phyloP scores from a whole-genome alignment of 352 stramenopile species.

The Blastocystis sp. region DNA sequence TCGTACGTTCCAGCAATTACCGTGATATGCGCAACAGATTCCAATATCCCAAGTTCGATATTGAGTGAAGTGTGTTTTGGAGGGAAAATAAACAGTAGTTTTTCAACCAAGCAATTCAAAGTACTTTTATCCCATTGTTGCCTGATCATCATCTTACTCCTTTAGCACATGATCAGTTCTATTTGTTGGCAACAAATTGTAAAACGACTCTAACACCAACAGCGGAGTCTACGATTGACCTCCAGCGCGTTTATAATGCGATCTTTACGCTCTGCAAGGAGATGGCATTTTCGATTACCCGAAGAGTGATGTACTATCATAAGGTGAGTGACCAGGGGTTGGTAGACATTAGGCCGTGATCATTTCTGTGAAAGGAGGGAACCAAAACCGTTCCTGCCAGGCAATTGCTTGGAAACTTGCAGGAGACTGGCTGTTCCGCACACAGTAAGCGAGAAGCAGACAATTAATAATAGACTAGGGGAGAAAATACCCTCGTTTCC shows the following conservation, averaged over 20 bases:
- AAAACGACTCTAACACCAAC: not conserved
- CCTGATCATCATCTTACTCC: not conserved
- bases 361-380: not conserved
- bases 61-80: not conserved
- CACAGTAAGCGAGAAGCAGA: not conserved
- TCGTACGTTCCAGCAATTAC: not conserved
- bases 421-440: not conserved
- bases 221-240: not conserved
- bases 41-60: not conserved
- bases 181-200: not conserved
- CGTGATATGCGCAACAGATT: constrained; percentile 15
- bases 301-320: not conserved
- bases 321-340: not conserved
- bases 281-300: not conserved
- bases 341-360: not conserved
- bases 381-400: not conserved
- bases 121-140: not conserved
- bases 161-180: not conserved
- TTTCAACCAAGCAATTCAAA: not conserved
- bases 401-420: not conserved
- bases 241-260: not conserved
- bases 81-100: not conserved
- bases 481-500: not conserved
- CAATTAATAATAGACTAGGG: not conserved
- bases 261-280: not conserved